Conservation (phyloP, 2,329 filamentous ascomycete species). For the Rhynchosporium agropyri region DNA sequence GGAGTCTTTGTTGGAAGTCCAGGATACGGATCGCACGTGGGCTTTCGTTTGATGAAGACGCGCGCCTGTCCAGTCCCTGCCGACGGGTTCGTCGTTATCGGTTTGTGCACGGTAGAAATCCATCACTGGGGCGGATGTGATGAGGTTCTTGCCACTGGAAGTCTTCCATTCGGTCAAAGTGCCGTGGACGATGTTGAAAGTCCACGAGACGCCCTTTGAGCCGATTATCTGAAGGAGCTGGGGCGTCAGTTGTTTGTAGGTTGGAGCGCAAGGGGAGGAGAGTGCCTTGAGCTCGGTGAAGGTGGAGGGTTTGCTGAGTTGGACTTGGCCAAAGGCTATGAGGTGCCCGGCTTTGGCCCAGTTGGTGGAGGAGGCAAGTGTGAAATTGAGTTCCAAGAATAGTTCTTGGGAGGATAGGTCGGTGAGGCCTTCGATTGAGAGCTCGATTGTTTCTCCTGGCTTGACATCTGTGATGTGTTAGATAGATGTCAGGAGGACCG, state of each 20-base stretch:
- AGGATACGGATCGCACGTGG: constrained; percentile 45
- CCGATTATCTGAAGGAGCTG: constrained; percentile 30
- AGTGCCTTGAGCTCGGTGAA: constrained; percentile 37
- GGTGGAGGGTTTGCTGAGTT: constrained; percentile 38
- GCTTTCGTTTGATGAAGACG: constrained; percentile 51
- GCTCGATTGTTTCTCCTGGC: constrained; percentile 38
- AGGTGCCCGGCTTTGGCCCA: constrained; percentile 58
- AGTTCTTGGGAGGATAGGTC: constrained; percentile 41
- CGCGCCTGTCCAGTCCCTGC: constrained; percentile 57
- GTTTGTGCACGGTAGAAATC: constrained; percentile 67
- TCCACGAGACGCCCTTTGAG: constrained; percentile 44
- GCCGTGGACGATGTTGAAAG: constrained; percentile 50
- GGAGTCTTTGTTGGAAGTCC: constrained; percentile 29
- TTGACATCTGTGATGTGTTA: constrained; percentile 43
- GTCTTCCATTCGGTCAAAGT: constrained; percentile 47
- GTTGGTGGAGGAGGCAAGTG: constrained; percentile 46
- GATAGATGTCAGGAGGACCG: background rate
- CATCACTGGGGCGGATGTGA: constrained; percentile 51
- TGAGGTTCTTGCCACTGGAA: constrained; percentile 45
- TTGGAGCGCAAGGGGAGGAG: constrained; percentile 27
- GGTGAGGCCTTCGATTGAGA: constrained; percentile 28
- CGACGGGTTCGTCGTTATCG: constrained; percentile 65
- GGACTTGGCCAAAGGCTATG: constrained; percentile 54
- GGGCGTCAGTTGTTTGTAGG: constrained; percentile 37
- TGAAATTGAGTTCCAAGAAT: constrained; percentile 55